phyloP scores from a whole-genome alignment of 345 rosid species.

The Rhodomyrtus tomentosa region DNA sequence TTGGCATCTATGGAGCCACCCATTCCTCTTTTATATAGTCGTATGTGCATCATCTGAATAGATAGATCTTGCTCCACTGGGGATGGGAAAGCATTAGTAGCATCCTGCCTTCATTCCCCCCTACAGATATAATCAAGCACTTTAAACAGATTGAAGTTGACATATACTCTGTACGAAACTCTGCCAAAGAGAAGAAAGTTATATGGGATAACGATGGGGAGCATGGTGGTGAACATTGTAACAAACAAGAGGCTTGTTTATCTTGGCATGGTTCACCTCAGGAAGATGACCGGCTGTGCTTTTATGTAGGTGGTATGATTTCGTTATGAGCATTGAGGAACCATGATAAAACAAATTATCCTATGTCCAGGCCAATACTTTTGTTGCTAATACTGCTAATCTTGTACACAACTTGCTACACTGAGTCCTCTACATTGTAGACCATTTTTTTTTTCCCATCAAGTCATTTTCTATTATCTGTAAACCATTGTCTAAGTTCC shows the following conservation, averaged over 20 bases:
- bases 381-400: not conserved
- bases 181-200: not conserved
- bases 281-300: not conserved
- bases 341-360: not conserved
- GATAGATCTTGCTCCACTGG: not conserved
- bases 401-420: not conserved
- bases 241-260: not conserved
- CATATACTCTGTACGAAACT: not conserved
- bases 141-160: not conserved
- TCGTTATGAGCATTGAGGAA: not conserved
- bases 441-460: not conserved
- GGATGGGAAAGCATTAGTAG: not conserved
- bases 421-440: not conserved
- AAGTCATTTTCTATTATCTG: not conserved
- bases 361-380: not conserved
- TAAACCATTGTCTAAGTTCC: not conserved
- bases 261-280: not conserved
- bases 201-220: not conserved
- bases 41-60: not conserved
- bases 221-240: not conserved
- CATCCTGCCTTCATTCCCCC: not conserved
- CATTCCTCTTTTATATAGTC: not conserved
- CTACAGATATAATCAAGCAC: not conserved
- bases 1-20: not conserved
- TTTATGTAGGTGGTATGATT: not conserved